Conservation (phyloP, 2,329 filamentous ascomycete species). For the Trichoderma oligosporum region DNA sequence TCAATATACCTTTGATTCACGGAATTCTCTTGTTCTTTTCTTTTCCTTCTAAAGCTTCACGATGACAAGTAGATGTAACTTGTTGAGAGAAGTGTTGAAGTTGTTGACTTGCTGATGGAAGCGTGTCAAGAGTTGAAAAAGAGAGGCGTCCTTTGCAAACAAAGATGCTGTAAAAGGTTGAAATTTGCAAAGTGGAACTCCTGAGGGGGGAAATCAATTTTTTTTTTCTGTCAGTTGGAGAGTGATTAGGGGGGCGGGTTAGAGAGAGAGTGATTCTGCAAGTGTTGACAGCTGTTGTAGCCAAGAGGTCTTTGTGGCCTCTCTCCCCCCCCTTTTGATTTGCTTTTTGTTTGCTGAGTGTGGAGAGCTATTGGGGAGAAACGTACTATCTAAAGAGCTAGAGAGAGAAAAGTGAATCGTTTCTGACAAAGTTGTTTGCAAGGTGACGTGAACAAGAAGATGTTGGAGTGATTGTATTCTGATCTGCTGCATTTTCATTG, state of each 20-base stretch:
- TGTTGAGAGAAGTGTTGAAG: background rate
- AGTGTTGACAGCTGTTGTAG: constrained; percentile 3
- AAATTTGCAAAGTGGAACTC: background rate
- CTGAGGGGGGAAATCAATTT: background rate
- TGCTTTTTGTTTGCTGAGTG: background rate
- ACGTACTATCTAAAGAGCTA: no score
- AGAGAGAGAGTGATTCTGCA: background rate
- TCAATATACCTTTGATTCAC: constrained; percentile 2
- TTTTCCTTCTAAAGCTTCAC: background rate
- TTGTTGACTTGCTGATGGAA: background rate
- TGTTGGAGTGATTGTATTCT: background rate
- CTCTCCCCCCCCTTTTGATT: background rate
- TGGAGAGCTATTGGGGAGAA: no score
- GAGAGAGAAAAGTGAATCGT: background rate
- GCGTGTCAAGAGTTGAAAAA: background rate
- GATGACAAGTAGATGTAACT: background rate
- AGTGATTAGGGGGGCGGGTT: background rate
- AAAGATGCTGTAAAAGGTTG: background rate
- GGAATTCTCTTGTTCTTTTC: no score
- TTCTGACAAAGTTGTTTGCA: background rate
- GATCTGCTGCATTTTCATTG: background rate
- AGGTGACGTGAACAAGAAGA: no score
- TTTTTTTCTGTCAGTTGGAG: background rate
- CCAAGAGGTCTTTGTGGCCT: no score
- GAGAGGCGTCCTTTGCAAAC: background rate